Evolutionary conservation across 768 basidiomycete species (phyloP).

Genomic region (Auriscalpium microsporum): DNA sequence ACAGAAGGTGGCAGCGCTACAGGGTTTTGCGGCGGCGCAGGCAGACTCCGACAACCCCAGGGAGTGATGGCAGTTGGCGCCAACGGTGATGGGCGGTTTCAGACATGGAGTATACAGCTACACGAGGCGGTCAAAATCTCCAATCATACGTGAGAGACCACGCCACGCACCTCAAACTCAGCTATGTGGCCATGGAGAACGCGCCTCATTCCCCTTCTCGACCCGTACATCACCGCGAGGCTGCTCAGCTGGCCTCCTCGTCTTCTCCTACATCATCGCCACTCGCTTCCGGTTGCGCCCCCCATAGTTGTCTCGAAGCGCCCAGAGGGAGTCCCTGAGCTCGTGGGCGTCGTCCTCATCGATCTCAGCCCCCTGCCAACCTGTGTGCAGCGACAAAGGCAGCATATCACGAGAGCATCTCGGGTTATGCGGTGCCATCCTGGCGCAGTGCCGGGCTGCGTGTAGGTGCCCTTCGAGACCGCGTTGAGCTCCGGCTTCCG

Average conservation of each 20-base stretch:
- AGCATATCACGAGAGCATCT: constrained; percentile 43
- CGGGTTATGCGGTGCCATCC: constrained; percentile 26
- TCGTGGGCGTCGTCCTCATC: constrained; percentile 11
- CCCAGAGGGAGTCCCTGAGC: constrained; percentile 9
- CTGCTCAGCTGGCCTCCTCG: constrained; percentile 1
- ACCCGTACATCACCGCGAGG: too few relatives aligned
- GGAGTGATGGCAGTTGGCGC: too few relatives aligned
- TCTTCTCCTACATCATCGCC: constrained; percentile 4
- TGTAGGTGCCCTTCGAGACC: constrained; percentile 3
- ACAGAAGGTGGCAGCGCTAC: too few relatives aligned
- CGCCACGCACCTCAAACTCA: too few relatives aligned
- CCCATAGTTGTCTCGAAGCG: constrained; percentile 9
- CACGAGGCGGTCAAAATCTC: too few relatives aligned
- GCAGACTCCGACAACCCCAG: too few relatives aligned
- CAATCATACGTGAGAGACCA: too few relatives aligned
- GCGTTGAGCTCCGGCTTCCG: constrained; percentile 8
- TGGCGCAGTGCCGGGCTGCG: constrained; percentile 2
- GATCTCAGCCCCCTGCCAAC: constrained; percentile 6
- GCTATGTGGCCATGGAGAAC: too few relatives aligned
- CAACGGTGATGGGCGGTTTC: too few relatives aligned
- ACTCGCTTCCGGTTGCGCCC: not conserved
- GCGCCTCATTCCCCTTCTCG: too few relatives aligned
- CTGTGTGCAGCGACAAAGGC: constrained; percentile 33
- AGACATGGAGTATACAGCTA: too few relatives aligned
- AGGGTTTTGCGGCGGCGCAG: too few relatives aligned